phyloP scores from a whole-genome alignment of 75 land plant genomes.

The Cupressus sempervirens region DNA sequence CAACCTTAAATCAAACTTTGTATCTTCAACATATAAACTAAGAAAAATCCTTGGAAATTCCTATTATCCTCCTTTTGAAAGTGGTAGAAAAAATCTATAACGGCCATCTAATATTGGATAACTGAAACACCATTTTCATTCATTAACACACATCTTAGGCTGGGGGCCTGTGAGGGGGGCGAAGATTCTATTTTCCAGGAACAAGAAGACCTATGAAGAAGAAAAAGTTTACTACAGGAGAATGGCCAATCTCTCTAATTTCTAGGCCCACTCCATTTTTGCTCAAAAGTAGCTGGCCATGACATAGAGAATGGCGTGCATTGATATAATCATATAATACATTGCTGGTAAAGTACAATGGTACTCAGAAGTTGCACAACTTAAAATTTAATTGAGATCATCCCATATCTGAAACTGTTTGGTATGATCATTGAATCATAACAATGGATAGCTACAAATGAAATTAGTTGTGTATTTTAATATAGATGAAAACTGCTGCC shows the following conservation, averaged over 20 bases:
- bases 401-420: not conserved
- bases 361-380: not conserved
- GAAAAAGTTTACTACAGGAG: too few relatives aligned
- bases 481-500: not conserved
- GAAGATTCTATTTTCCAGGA: too few relatives aligned
- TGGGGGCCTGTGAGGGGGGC: too few relatives aligned
- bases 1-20: too few relatives aligned
- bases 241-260: too few relatives aligned
- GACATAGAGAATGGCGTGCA: not conserved
- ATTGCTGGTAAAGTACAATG: not conserved
- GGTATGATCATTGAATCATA: not conserved
- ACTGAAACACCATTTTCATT: too few relatives aligned
- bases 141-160: not conserved
- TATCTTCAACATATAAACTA: not conserved
- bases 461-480: not conserved
- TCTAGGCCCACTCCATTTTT: too few relatives aligned
- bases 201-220: too few relatives aligned
- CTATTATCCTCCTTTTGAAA: not conserved
- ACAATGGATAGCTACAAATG: not conserved
- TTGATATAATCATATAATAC: not conserved
- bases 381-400: not conserved
- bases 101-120: too few relatives aligned
- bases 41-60: not conserved
- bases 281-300: not conserved
- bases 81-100: too few relatives aligned